Evolutionary conservation across 257 asterid species (phyloP), one percentile per base, ranked within the genome.

Genomic region (Jacaranda mimosifolia): DNA sequence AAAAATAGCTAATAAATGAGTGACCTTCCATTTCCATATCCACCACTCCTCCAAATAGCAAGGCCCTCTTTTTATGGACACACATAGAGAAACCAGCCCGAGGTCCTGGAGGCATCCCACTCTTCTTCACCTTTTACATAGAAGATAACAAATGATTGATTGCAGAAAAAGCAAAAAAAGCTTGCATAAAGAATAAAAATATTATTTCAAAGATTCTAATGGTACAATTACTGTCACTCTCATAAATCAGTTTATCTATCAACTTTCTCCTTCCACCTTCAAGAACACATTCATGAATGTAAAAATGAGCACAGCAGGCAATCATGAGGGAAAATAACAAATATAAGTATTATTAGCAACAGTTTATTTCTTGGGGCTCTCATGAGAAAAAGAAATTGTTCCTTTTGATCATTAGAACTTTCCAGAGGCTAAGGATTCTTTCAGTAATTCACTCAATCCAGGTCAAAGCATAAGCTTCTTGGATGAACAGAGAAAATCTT

Each of bases 91-190:
- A 96, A 66, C 98, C 97, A 79, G 99, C 98, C 84, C 98, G 98
- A 78, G 97, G 91, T 46, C 98, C 99, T 60, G 98, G 98, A 55
- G 97, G 98, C 97, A 95, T 91, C 84, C 99, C 99, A 70, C 91
- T 86, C 85, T 87, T 96, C 85, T 96, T 96, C 67, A 93, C 98
- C 98, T 95, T 79, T 74, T 63, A 77, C 76, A 77, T 49, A 21
- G 74, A 63, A 80, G 10, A 59, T 3, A 74, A 65, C 21, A 67
- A 79, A 58, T 57, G 66, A 42, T 68, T 62, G 63, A 13, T n/a
- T 18, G 46, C 52, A 46, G 13, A 43, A 18, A 66, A 19, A 58
- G 57, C n/a, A 48, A 46, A 26, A 71, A 73, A 19, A 35, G 7
- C 48, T 43, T 58, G 53, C 65, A 45, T 13, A 55, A 43, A 62